A percentile compares a stretch with the other conserved stretches of the same genome.
Conservation (phyloP, 768 basidiomycete genomes). For the Podaxis sp. region DNA sequence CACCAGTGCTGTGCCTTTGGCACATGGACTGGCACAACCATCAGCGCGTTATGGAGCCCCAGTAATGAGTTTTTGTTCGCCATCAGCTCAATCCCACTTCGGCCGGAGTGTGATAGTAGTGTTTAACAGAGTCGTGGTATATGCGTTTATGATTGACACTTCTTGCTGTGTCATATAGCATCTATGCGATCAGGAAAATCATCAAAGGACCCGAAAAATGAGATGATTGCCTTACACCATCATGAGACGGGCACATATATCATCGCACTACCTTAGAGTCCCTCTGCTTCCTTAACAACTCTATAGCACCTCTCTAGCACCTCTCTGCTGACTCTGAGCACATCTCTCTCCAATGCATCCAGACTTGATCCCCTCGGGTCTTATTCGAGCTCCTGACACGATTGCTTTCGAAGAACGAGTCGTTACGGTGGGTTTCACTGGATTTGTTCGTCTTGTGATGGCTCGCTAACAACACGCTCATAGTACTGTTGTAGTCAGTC, state of each 20-base stretch:
- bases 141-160: neutral
- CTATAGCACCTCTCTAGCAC: neutral
- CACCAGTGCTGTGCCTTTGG: no score
- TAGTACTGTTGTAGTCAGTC: slow-evolving; percentile 4
- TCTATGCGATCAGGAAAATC: neutral
- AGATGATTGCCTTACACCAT: neutral
- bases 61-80: no score
- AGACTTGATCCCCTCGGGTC: neutral
- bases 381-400: no score
- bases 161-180: no score
- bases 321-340: neutral
- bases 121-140: neutral
- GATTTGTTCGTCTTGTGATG: no score
- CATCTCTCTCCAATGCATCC: neutral
- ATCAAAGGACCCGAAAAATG: neutral
- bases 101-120: no score
- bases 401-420: no score
- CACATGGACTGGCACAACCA: no score
- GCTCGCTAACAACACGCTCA: neutral
- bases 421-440: no score
- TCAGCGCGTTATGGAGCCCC: no score
- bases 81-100: no score
- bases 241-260: neutral
- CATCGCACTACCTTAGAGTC: neutral
- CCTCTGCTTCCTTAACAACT: no score